Percentiles rank a stretch among this genome's conserved stretches.
Evolutionary conservation across 2,329 filamentous ascomycete genomes (phyloP).

Genomic region (Blastomyces percursus): DNA sequence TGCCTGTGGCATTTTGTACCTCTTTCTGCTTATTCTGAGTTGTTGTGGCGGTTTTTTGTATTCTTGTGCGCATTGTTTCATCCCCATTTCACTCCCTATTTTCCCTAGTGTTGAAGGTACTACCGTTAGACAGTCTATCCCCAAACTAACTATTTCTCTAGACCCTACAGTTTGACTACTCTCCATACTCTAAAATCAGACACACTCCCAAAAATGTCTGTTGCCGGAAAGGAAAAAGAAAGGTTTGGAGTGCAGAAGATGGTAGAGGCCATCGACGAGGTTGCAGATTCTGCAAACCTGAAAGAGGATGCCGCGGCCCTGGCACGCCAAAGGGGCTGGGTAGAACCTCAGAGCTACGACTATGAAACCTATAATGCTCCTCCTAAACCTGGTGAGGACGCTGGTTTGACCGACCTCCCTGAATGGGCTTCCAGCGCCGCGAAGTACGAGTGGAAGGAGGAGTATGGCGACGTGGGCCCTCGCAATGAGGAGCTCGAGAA

Average conservation of each 20-base stretch:
- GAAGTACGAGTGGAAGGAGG: constrained; percentile 75
- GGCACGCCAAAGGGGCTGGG: constrained; percentile 33
- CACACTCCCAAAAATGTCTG: neutral
- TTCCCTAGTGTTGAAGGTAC: neutral
- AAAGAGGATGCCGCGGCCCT: constrained; percentile 21
- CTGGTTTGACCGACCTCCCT: constrained; percentile 14
- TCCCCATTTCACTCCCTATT: neutral
- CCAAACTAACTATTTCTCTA: neutral
- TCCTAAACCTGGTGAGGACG: constrained; percentile 15
- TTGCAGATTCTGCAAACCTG: constrained; percentile 9
- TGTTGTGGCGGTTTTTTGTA: neutral
- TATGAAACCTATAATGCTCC: constrained; percentile 25
- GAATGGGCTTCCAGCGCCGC: constrained; percentile 47
- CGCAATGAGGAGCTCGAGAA: constrained; percentile 58
- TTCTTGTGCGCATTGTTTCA: neutral
- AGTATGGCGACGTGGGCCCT: constrained; percentile 77
- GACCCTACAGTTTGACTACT: neutral
- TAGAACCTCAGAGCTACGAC: constrained; percentile 26
- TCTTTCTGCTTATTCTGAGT: neutral
- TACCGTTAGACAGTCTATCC: neutral
- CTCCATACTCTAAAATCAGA: neutral
- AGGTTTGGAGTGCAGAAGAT: neutral
- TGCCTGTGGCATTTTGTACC: neutral
- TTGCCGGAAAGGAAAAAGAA: neutral
- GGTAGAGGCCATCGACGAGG: neutral